phyloP scores from a whole-genome alignment of 2,329 filamentous ascomycete genomes.

The Simplicillium aogashimaense region DNA sequence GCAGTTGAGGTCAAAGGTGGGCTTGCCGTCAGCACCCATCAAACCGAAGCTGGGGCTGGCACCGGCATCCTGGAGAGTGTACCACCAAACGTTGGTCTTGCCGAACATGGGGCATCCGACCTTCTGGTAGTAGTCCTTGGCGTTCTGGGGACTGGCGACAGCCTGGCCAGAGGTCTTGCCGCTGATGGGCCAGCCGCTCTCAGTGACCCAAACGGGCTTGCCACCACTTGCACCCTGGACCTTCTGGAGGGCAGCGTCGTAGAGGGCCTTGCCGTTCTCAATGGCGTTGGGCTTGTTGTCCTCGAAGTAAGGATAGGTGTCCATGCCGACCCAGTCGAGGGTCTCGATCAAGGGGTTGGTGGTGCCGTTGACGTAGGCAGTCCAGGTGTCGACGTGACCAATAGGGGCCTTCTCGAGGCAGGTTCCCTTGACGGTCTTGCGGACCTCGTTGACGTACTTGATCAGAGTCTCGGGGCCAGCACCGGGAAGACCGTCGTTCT shows the following conservation, averaged over 20 bases:
- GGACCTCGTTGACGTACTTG: constrained; percentile 61
- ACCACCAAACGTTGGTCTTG: constrained; percentile 63
- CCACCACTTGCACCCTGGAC: constrained; percentile 48
- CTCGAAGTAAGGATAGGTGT: constrained; percentile 82
- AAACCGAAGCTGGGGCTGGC: constrained; percentile 65
- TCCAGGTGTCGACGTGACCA: constrained; percentile 89
- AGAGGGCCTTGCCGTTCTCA: constrained; percentile 52
- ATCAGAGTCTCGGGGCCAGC: constrained; percentile 51
- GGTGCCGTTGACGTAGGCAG: constrained; percentile 61
- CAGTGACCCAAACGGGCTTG: constrained; percentile 77
- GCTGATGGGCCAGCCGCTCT: constrained; percentile 78
- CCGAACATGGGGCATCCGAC: constrained; percentile 65
- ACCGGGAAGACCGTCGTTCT: constrained; percentile 52
- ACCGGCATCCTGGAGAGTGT: constrained; percentile 60
- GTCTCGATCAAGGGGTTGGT: constrained; percentile 62
- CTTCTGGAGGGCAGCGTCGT: constrained; percentile 54
- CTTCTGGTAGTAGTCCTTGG: constrained; percentile 70
- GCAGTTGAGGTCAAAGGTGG: constrained; percentile 57
- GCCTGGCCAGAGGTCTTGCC: constrained; percentile 54
- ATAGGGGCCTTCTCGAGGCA: constrained; percentile 46
- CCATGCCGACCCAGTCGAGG: constrained; percentile 72
- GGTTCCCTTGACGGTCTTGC: constrained; percentile 53
- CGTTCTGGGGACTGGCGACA: constrained; percentile 55
- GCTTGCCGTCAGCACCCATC: constrained; percentile 43
- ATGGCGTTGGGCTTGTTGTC: constrained; percentile 57